phyloP scores from a whole-genome alignment of 2,329 filamentous ascomycete genomes.

The Pyricularia grisea region DNA sequence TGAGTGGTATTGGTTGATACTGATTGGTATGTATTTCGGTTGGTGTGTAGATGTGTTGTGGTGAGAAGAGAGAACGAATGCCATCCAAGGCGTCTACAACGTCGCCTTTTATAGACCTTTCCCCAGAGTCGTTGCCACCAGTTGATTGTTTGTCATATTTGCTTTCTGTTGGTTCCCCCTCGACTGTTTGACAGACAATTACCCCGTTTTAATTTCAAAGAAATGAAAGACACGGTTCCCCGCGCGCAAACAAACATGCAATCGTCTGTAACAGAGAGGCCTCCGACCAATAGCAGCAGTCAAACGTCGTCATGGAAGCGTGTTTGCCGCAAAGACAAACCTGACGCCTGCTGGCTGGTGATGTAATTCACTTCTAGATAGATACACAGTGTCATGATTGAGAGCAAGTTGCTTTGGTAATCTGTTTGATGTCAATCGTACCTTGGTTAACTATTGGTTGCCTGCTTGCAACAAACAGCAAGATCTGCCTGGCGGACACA shows the following conservation, averaged over 20 bases:
- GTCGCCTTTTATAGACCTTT: neutral
- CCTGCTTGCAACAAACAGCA: neutral
- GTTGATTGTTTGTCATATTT: neutral
- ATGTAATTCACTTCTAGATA: neutral
- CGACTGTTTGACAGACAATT: neutral
- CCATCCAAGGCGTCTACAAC: neutral
- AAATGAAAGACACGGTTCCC: neutral
- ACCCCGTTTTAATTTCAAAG: neutral
- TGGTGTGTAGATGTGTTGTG: neutral
- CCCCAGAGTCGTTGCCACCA: neutral
- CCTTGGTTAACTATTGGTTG: neutral
- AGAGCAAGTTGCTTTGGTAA: neutral
- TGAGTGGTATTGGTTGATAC: neutral
- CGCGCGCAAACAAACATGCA: neutral
- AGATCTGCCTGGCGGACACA: neutral
- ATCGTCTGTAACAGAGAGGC: neutral
- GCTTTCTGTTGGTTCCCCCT: neutral
- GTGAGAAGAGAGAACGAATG: neutral
- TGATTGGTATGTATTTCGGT: neutral
- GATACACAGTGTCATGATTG: neutral
- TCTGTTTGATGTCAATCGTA: neutral
- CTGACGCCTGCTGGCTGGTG: neutral
- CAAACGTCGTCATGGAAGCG: neutral
- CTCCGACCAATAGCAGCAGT: neutral
- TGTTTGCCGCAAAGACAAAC: neutral